phyloP scores from a whole-genome alignment of 1,139 yeast species.

The Saccharomyces hybrid region DNA sequence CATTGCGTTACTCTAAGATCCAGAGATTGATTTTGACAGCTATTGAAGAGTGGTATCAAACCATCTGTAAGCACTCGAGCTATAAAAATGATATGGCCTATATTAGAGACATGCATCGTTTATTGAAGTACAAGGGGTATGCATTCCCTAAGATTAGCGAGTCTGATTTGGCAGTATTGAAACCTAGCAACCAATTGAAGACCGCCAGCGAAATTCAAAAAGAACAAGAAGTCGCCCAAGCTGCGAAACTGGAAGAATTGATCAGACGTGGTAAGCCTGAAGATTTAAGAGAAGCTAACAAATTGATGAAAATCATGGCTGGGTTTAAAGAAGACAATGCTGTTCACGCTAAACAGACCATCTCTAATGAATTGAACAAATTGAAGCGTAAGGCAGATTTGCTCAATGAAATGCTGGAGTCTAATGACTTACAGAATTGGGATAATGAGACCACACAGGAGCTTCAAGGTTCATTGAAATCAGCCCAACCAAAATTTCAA shows the following conservation, averaged over 20 bases:
- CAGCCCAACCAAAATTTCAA: conserved; percentile 76
- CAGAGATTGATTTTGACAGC: conserved; percentile 79
- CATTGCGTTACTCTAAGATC: conserved; percentile 67
- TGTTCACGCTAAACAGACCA: conserved; percentile 60
- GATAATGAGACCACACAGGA: conserved; percentile 66
- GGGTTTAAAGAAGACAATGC: conserved; percentile 78
- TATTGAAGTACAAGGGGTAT: conserved; percentile 77
- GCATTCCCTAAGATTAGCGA: conserved; percentile 80
- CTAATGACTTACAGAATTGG: conserved; percentile 45
- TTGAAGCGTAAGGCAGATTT: conserved; percentile 77
- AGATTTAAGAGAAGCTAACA: conserved; percentile 89
- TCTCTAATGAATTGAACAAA: conserved; percentile 74
- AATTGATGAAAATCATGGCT: conserved; percentile 93
- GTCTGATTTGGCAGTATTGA: conserved; percentile 86
- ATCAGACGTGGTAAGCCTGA: conserved; percentile 90
- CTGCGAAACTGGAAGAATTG: conserved; percentile 91
- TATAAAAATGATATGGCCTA: conserved; percentile 86
- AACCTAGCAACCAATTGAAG: conserved; percentile 77
- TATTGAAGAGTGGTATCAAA: conserved; percentile 93
- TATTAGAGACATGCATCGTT: conserved; percentile 88
- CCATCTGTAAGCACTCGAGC: conserved; percentile 79
- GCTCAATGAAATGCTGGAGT: conserved; percentile 73
- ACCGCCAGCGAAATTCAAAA: conserved; percentile 80
- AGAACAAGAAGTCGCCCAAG: conserved; percentile 84
- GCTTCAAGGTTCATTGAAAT: conserved; percentile 64